Evolutionary conservation across 2,329 filamentous ascomycete species (phyloP), one percentile per base, ranked within the genome.

Genomic region (Passalora sequoiae): DNA sequence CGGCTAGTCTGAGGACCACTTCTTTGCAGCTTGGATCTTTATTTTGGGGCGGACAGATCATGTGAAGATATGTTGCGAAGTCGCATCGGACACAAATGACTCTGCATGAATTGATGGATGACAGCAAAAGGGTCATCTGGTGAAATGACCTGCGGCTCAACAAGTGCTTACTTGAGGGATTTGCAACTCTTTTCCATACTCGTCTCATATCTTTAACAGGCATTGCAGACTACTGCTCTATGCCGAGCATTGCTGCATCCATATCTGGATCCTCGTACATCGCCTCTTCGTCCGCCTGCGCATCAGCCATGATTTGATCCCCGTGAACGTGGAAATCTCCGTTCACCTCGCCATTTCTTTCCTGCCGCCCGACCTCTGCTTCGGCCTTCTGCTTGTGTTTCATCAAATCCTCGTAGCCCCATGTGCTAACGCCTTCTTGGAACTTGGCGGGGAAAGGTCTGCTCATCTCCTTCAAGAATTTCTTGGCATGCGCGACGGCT

Each of bases 371-470:
- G 51, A 71, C 76, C 54, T 86, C 82, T 50, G 81, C 71, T 47
- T 86, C 83, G 56, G 80, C 70, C 66, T 86, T 87, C 62, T 81
- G 78, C 70, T 94, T 84, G 67, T 95, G 84, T 38, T 71, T 74
- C 66, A 83, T 78, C 39, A 97, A 67, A 60, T 97, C 88, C 46
- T 79, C 77, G 29, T 86, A 70, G 46, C 83, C 89, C 92, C 92
- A 98, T 7, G 86, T 94, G 58, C 86, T 92, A 59, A 96, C 86
- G 0, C 91, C 92, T 54, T 96, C 89, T 60, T 94, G 89, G 63
- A 94, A 83, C 54, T 78, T 83, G 0, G 81, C 72, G 32, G 80
- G 80, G 69, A 95, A 94, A 3, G 89, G 89, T 63, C 94, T 88
- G 4, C 87, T 89, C 87, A 98, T 98, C 19, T 81, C 83, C 48